Evolutionary conservation across 352 stramenopile genomes (phyloP).

Genomic region (Phytophthora citrophthora): DNA sequence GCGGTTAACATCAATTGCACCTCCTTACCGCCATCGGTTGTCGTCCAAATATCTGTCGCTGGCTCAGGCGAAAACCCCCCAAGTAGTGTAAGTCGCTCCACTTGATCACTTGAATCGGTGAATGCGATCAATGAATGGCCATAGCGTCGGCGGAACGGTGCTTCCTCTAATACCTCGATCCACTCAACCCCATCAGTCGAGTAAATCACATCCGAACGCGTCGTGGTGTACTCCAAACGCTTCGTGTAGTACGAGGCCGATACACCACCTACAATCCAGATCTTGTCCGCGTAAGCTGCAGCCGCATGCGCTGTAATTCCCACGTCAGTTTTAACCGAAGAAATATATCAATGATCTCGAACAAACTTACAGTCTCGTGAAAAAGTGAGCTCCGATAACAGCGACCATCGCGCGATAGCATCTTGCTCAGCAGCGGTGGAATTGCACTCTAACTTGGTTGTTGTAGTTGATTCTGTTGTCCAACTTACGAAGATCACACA

Average conservation of each 20-base stretch:
- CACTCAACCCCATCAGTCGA: slow-evolving; percentile 66
- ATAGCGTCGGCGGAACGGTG: slow-evolving; percentile 73
- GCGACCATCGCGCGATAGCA: slow-evolving; percentile 55
- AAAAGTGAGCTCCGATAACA: slow-evolving; percentile 59
- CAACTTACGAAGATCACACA: not conserved
- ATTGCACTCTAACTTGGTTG: slow-evolving; percentile 53
- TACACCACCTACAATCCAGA: slow-evolving; percentile 79
- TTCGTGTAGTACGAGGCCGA: slow-evolving; percentile 82
- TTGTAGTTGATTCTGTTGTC: slow-evolving; percentile 3
- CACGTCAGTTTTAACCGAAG: no score
- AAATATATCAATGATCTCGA: no score
- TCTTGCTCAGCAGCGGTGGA: slow-evolving; percentile 51
- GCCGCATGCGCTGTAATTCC: slow-evolving; percentile 62
- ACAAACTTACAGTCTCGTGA: slow-evolving; percentile 63
- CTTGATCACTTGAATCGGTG: slow-evolving; percentile 47
- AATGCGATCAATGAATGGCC: slow-evolving; percentile 78
- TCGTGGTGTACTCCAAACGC: slow-evolving; percentile 69
- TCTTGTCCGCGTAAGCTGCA: slow-evolving; percentile 57
- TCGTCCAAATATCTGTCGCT: slow-evolving; percentile 78
- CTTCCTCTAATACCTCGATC: slow-evolving; percentile 73
- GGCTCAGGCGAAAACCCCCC: slow-evolving; percentile 80
- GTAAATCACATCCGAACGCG: slow-evolving; percentile 68
- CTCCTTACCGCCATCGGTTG: slow-evolving; percentile 62
- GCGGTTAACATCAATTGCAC: not conserved
- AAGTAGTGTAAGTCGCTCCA: slow-evolving; percentile 66